Conservation (phyloP, 192 early-diverging fungal species). For the Coemansia erecta region DNA sequence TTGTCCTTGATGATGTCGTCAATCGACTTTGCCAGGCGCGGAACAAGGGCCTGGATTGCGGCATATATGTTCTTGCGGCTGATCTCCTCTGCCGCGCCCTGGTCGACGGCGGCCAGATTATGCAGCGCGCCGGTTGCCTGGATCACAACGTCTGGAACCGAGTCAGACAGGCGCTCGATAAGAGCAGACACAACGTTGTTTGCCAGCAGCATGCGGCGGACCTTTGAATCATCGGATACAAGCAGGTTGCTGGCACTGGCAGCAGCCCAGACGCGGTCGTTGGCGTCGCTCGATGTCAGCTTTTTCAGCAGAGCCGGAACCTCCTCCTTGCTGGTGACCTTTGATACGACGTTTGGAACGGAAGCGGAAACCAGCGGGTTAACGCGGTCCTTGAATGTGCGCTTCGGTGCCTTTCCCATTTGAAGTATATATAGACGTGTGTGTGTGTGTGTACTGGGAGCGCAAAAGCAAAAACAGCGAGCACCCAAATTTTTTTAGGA, state of each 20-base stretch:
- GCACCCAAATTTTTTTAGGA: neutral
- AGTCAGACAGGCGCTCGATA: slow-evolving; percentile 71
- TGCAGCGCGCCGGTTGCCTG: slow-evolving; percentile 71
- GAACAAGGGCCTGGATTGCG: slow-evolving; percentile 36
- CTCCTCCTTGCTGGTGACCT: slow-evolving; percentile 33
- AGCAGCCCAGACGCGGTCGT: slow-evolving; percentile 86
- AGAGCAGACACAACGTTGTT: slow-evolving; percentile 65
- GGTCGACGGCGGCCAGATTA: slow-evolving; percentile 47
- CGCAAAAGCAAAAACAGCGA: neutral
- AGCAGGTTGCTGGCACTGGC: slow-evolving; percentile 82
- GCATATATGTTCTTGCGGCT: slow-evolving; percentile 36
- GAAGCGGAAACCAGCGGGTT: slow-evolving; percentile 32
- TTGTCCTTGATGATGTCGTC: slow-evolving; percentile 46
- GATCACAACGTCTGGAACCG: slow-evolving; percentile 67
- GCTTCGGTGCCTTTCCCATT: slow-evolving; percentile 53
- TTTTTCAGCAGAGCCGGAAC: slow-evolving; percentile 50
- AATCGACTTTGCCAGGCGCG: slow-evolving; percentile 44
- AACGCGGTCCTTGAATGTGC: slow-evolving; percentile 43
- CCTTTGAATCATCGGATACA: slow-evolving; percentile 17
- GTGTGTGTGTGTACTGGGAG: no score
- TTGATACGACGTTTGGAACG: slow-evolving; percentile 23
- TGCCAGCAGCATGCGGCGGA: slow-evolving; percentile 70
- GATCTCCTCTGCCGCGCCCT: slow-evolving; percentile 48
- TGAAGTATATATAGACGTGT: neutral
- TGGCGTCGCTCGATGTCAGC: slow-evolving; percentile 63